A percentile compares a stretch with the other conserved stretches of the same genome.
Conservation (phyloP, 2,329 filamentous ascomycete species). For the Botryotinia narcissicola region DNA sequence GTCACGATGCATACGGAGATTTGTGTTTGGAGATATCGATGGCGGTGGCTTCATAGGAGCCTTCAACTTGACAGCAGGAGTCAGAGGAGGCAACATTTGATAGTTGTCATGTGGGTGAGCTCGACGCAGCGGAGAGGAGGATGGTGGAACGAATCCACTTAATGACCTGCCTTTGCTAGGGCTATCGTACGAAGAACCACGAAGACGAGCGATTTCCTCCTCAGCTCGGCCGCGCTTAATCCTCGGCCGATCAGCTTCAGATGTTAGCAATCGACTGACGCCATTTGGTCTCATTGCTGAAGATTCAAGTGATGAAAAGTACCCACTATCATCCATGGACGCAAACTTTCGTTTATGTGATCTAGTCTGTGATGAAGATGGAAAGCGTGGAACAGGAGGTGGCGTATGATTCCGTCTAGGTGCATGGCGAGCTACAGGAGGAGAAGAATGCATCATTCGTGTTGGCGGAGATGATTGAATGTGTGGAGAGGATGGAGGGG, state of each 20-base stretch:
- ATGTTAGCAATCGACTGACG: conserved; percentile 63
- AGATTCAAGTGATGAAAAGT: conserved; percentile 93
- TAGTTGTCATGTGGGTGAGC: conserved; percentile 46
- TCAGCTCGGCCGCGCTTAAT: conserved; percentile 90
- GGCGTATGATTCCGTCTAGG: conserved; percentile 67
- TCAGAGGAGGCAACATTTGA: conserved; percentile 72
- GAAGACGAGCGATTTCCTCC: conserved; percentile 90
- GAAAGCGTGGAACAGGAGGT: conserved; percentile 62
- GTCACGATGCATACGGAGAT: conserved; percentile 82
- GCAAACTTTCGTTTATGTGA: conserved; percentile 74
- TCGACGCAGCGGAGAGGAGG: conserved; percentile 67
- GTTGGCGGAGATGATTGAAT: conserved; percentile 69
- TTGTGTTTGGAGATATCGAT: conserved; percentile 90
- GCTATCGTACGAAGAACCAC: conserved; percentile 90
- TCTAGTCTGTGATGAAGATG: conserved; percentile 60
- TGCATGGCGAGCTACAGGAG: conserved; percentile 65
- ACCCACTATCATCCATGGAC: conserved; percentile 89
- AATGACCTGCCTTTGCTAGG: conserved; percentile 66
- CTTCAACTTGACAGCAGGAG: conserved; percentile 80
- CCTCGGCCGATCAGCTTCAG: conserved; percentile 74
- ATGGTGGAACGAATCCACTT: conserved; percentile 44
- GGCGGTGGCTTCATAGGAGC: conserved; percentile 53
- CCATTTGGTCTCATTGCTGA: conserved; percentile 75
- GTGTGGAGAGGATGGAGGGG: conserved; percentile 40
- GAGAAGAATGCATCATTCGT: conserved; percentile 81